Evolutionary conservation across 1,139 yeast genomes (phyloP).

Genomic region (Suhomyces yuchorum): DNA sequence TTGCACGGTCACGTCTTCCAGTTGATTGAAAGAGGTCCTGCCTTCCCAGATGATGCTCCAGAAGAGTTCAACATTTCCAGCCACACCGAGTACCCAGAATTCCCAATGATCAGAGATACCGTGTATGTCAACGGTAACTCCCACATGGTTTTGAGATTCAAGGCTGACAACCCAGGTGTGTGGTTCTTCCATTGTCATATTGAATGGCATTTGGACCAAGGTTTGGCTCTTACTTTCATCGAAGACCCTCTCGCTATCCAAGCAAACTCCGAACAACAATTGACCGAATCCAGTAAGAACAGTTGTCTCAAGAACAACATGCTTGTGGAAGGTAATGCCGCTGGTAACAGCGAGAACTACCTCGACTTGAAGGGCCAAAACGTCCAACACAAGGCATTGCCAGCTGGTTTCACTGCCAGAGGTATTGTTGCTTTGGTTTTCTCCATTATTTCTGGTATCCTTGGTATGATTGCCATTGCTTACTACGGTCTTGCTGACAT

Average conservation of each 20-base stretch:
- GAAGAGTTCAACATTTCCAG: conserved; percentile 41
- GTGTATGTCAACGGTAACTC: conserved; percentile 67
- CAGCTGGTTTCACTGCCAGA: conserved; percentile 83
- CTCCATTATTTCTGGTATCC: conserved; percentile 74
- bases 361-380: conserved; percentile 72
- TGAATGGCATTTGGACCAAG: conserved; percentile 67
- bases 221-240: conserved; percentile 52
- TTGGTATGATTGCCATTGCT: conserved; percentile 76
- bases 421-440: conserved; percentile 88
- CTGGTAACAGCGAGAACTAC: conserved; percentile 66
- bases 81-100: conserved; percentile 39
- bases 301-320: conserved; percentile 22
- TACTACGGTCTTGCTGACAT: conserved; percentile 80
- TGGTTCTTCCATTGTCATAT: conserved; percentile 70
- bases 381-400: conserved; percentile 63
- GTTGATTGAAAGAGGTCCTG: conserved; percentile 42
- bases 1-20: conserved; percentile 83
- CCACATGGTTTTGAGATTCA: conserved; percentile 59
- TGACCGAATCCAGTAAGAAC: conserved; percentile 39
- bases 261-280: conserved; percentile 42
- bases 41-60: conserved; percentile 38
- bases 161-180: conserved; percentile 62
- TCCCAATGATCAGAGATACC: conserved; percentile 74
- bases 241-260: conserved; percentile 65
- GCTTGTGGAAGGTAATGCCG: conserved; percentile 72